phyloP scores from a whole-genome alignment of 345 rosid species.

The Isatis tinctoria region DNA sequence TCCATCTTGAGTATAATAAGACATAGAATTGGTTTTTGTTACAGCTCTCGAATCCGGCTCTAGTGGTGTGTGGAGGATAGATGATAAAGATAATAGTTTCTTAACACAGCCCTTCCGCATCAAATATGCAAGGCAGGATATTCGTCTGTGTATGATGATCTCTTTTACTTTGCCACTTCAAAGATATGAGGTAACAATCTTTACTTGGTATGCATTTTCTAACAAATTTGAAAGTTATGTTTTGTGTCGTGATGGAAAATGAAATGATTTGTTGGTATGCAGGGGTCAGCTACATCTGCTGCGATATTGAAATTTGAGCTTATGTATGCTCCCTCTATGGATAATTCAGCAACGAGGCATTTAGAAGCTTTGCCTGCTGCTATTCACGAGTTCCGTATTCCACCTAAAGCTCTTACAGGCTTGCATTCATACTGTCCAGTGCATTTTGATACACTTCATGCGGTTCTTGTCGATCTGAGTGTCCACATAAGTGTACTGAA shows the following conservation, averaged over 20 bases:
- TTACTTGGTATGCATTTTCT: neutral
- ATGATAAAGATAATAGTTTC: conserved; percentile 82
- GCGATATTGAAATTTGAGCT: conserved; percentile 92
- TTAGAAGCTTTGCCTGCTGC: conserved; percentile 59
- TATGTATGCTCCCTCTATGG: conserved; percentile 62
- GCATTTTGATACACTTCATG: conserved; percentile 80
- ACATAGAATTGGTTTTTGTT: conserved; percentile 8
- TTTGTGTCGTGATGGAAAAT: neutral
- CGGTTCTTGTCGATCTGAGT: conserved; percentile 75
- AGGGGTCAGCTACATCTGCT: conserved; percentile 74
- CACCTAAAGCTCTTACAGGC: conserved; percentile 88
- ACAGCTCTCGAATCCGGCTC: conserved; percentile 64
- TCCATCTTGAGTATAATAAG: neutral
- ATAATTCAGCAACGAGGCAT: conserved; percentile 43
- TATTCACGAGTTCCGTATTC: conserved; percentile 84
- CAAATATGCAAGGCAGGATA: conserved; percentile 91
- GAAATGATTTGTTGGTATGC: conserved; percentile 15
- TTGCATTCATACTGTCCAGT: conserved; percentile 94
- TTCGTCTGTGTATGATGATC: conserved; percentile 69
- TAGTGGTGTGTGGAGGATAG: conserved; percentile 83
- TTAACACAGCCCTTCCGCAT: conserved; percentile 82
- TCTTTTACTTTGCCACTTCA: conserved; percentile 61
- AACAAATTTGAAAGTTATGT: neutral
- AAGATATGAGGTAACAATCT: conserved; percentile 52
- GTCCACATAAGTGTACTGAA: conserved; percentile 68